These are phyloP conservation scores for Macrophomina pseudophaseolina DNA, from an alignment of 2,329 filamentous ascomycete genomes.

Conservation along the genomic window DNA sequence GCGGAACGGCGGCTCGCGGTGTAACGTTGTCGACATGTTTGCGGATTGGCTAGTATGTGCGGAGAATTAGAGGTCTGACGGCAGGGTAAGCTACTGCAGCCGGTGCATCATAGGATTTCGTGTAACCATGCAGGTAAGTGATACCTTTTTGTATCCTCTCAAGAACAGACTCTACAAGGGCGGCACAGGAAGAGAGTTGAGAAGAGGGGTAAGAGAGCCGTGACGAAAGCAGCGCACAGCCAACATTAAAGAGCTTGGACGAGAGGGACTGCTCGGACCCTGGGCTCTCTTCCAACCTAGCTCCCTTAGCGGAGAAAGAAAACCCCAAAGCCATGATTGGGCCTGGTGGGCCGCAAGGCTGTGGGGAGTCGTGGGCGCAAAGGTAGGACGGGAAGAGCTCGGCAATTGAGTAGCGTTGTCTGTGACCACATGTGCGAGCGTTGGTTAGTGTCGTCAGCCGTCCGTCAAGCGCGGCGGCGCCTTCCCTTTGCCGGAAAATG, in stretches of 20 bases:
- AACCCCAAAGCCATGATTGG: not conserved
- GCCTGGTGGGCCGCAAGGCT: not conserved
- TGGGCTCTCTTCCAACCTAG: not conserved
- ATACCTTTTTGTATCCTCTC: not conserved
- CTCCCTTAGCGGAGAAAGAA: not conserved
- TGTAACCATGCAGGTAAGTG: not conserved
- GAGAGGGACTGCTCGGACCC: slow-evolving; percentile 16
- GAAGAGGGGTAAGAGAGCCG: slow-evolving; percentile 7
- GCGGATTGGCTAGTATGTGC: not conserved
- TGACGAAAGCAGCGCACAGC: not conserved
- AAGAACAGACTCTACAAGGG: not conserved
- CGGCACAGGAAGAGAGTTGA: not conserved
- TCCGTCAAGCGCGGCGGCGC: not conserved
- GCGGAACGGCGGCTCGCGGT: slow-evolving; percentile 64
- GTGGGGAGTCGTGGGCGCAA: not conserved
- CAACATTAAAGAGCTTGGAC: not conserved
- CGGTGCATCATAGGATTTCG: not conserved
- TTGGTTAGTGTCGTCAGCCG: slow-evolving; percentile 8
- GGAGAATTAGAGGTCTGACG: not conserved
- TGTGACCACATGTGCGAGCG: not conserved
- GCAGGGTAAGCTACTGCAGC: slow-evolving; percentile 10
- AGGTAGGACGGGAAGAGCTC: slow-evolving; percentile 1
- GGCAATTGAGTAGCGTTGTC: not conserved
- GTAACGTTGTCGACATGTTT: slow-evolving; percentile 20
- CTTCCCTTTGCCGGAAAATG: not conserved